phyloP scores from a whole-genome alignment of 139 green algal genomes.

The Tetradesmus obliquus region DNA sequence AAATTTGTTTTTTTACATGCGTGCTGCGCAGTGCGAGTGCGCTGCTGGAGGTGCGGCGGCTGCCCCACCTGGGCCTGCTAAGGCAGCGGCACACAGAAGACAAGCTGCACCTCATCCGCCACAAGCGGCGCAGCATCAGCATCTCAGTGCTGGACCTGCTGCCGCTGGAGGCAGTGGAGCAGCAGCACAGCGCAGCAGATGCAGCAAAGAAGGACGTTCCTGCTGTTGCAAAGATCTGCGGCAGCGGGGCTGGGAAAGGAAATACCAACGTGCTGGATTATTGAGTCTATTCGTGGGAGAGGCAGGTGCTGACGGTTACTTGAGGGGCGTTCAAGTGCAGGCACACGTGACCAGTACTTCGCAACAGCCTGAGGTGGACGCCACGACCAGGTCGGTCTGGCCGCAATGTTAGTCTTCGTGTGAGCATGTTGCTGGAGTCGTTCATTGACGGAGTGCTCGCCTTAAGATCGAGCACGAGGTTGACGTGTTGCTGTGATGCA shows the following conservation, averaged over 20 bases:
- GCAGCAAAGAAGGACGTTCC: background rate
- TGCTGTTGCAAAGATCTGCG: constrained; percentile 22
- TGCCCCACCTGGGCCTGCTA: constrained; percentile 60
- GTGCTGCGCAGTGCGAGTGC: constrained; percentile 61
- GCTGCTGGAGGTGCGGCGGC: constrained; percentile 73
- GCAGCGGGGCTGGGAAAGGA: background rate
- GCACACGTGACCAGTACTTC: background rate
- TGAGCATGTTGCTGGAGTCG: no score
- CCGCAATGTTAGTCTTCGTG: no score
- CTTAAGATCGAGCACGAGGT: background rate
- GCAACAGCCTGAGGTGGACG: background rate
- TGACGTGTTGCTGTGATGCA: background rate
- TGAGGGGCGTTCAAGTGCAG: background rate
- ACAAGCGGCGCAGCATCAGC: constrained; percentile 60
- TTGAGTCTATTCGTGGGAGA: background rate
- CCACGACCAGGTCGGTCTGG: background rate
- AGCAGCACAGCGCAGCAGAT: background rate
- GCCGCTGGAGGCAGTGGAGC: constrained; percentile 3
- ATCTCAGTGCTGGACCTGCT: constrained; percentile 23
- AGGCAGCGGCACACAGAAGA: constrained; percentile 55
- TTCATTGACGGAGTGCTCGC: background rate
- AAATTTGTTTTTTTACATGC: background rate
- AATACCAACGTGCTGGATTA: background rate
- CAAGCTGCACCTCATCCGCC: constrained; percentile 69
- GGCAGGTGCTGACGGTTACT: background rate